Base-by-base conservation (phyloP, 2,329 filamentous ascomycete species). In the Botrytis fabae region DNA sequence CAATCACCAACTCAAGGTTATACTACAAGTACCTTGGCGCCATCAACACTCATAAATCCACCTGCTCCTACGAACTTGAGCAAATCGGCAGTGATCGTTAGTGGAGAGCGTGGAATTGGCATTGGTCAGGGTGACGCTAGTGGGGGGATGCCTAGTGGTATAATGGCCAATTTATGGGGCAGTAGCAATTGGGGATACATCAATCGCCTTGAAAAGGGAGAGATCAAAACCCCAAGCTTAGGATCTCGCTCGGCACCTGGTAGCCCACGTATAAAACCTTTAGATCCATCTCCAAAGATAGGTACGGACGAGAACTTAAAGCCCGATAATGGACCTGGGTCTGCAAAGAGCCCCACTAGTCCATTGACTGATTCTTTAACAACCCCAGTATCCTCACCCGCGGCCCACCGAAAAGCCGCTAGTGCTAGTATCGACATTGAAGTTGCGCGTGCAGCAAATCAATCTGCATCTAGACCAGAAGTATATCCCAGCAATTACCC, bases 81-180 rank as follows among this genome's bases (percentile, higher is more conserved):
- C 83, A 94, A 93, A 79, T 90, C 90, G 35, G 95, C 95, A 35
- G 92, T 98, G 38, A 86, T 93, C 40, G 89, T 95, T 25, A 93
- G 92, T 77, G 92, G 91, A 69, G 94, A 97, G 79, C 88, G 91
- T 74, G 89, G 90, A 2, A 85, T 94, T 73, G 87, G 87, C 4
- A 82, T 90, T 28, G 90, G 90, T n/a, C 83, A 84, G 66, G 85
- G 84, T 74, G 88, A 90, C 77, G 88, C 85, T 64, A 87, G 87
- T n/a, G 89, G 92, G 60, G 88, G 88, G 35, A 89, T 97, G 82
- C 93, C 95, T 1, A 93, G 92, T 68, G 94, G 93, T 22, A 90
- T 98, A 75, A 89, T 97, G 85, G 95, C 95, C 46, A 98, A 98
- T 80, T 88, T 97, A 72, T 98, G 95, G 95, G 95, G 95, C 68